Base-by-base conservation (phyloP, 2,329 filamentous ascomycete genomes). In the Botryosphaeria agaves region DNA sequence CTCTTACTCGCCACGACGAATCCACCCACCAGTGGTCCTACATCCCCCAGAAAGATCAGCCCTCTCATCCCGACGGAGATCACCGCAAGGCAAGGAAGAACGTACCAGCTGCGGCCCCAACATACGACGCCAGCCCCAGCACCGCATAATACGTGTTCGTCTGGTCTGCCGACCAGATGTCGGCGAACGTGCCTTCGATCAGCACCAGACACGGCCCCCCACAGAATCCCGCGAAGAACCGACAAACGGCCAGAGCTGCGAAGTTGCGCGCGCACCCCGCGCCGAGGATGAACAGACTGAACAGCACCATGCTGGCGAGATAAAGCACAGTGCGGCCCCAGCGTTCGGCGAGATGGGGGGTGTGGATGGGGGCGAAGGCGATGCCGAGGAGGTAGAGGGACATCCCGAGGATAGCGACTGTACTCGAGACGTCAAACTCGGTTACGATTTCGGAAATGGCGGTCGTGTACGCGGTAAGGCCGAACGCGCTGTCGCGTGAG, bases 151-250 rank as follows among this genome's bases (percentile, higher is more conserved):
- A 52, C 2, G 42, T 47, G 14, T 49, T 48, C 4, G 48, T 51
- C 14, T 36, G 40, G 7, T 25, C 19, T 3, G 40, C 36, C 11
- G 20, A 14, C 34, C 34, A 43, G 11, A 44, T 29, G 26, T 42
- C 41, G 3, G 36, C 30, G 9, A 41, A 28, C 12, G 32, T 33
- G 12, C 32, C 32, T 15, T 26, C 32, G 15, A 26, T 24, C n/a
- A 32, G 11, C 17, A 24, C 30, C 1, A 42, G 24, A 4, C 45
- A 80, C 62, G 40, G 79, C 66, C 25, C 75, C 17, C 76, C 77
- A 38, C 77, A 77, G 47, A 76, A 47, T 0, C 79, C 76, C 29
- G 80, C 79, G 41, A 84, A 79, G 56, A 87, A 73, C 2, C 72
- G 56, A 16, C 69, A 52, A 6, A 72, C 47, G 29, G 62, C 57